Evolutionary conservation across 306 rosid species (phyloP).

Genomic region (Ceratonia siliqua): DNA sequence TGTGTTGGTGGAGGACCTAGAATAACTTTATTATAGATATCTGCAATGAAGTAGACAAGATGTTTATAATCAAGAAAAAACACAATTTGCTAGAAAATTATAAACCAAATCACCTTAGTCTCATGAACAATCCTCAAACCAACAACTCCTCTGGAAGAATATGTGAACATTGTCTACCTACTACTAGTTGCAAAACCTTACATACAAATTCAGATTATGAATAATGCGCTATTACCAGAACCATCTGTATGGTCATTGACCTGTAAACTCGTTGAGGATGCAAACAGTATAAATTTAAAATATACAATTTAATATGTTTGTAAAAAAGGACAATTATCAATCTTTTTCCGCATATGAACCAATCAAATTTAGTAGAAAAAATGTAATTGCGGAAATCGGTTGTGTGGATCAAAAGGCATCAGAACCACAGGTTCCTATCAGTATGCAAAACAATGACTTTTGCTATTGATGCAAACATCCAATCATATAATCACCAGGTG

Average conservation of each 20-base stretch:
- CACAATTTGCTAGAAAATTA: too few species aligned
- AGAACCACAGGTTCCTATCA: neutral
- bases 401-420: neutral
- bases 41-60: neutral
- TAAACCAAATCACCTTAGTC: too few species aligned
- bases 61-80: too few species aligned
- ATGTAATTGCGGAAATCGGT: neutral
- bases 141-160: too few species aligned
- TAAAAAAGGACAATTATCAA: neutral
- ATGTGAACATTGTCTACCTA: neutral
- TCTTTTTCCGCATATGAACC: neutral
- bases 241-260: slow-evolving; percentile 9
- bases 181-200: neutral
- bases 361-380: neutral
- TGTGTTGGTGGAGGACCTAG: neutral
- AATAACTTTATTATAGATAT: neutral
- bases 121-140: too few species aligned
- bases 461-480: slow-evolving; percentile 11
- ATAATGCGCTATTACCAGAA: neutral
- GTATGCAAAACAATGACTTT: neutral
- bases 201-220: neutral
- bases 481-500: neutral
- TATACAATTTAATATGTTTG: slow-evolving; percentile 6
- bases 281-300: neutral
- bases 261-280: neutral